These are phyloP conservation scores for Hymenoscyphus occultus DNA, from an alignment of 2,329 filamentous ascomycete species.

Conservation along the genomic window DNA sequence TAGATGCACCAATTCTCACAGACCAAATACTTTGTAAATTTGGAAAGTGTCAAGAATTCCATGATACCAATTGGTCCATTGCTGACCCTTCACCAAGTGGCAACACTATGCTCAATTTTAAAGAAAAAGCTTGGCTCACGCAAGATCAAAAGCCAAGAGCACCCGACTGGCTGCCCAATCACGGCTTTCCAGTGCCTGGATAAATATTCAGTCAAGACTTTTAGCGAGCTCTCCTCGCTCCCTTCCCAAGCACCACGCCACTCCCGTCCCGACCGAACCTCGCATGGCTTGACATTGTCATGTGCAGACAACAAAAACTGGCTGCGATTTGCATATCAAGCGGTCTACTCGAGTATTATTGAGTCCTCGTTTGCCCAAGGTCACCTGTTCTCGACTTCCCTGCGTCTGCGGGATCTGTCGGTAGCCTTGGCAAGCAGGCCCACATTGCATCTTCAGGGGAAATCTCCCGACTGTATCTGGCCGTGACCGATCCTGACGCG, in stretches of 20 bases:
- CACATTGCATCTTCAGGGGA: background rate
- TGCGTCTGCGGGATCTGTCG: background rate
- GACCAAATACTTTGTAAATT: too few species aligned
- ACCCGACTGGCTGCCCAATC: background rate
- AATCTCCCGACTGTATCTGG: background rate
- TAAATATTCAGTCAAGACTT: background rate
- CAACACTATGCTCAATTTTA: slow-evolving; percentile 1
- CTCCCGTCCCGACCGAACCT: background rate
- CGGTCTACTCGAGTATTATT: background rate
- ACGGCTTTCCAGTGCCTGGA: background rate
- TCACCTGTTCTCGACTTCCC: background rate
- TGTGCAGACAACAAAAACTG: background rate
- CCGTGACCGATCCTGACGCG: background rate
- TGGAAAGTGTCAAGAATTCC: too few species aligned
- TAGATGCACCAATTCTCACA: too few species aligned
- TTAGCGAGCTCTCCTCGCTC: background rate
- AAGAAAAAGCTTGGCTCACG: background rate
- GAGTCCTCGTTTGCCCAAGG: background rate
- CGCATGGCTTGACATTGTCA: background rate
- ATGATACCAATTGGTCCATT: too few species aligned
- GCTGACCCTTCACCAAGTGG: background rate
- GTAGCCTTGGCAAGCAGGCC: background rate
- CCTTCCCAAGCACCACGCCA: background rate
- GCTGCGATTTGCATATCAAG: background rate
- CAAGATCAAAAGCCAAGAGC: background rate